Evolutionary conservation across 768 basidiomycete species (phyloP), one percentile per base, ranked within the genome.

Genomic region (Collybia sordida): DNA sequence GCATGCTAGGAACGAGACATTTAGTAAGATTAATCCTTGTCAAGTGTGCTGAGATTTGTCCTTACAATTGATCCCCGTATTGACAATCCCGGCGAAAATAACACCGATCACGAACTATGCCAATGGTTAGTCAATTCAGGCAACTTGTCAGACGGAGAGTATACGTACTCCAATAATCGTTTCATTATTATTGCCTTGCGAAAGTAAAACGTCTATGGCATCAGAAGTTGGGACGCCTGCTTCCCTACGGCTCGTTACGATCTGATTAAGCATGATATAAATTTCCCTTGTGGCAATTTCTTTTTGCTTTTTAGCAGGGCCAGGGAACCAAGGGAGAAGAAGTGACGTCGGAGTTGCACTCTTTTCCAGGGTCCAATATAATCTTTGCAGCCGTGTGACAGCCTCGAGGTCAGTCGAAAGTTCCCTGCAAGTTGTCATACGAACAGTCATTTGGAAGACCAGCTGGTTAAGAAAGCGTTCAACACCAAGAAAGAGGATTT

Each of bases 41-140:
- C 19, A 14, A 24, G 2, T 23, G 6, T 17, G 6, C 21, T 23
- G 34, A 37, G 18, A 36, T 3, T 15, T 3, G 15, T 17, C 14
- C 45, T 2, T 38, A 47, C 45, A 35, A 9, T 35, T 37, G 9
- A 47, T 37, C 1, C 45, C 45, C 4, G 45, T 72, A 56, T 70
- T 71, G 22, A 67, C 50, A 1, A 69, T 62, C 3, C 71, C 72
- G 3, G 72, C 70, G 49, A 72, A 73, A 24, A 73, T 56, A 14
- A 72, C 60, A 1, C 61, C 56, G 7, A 73, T 53, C n/a, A 71
- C 61, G n/a, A 67, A 62, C 66, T 70, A 47, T 21, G 45, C 25
- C 4, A 44, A 22, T 3, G 0, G 23, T 4, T 3, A n/a, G 27
- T 38, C 21, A 40, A n/a, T 41, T 4, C 9, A 9, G 5, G 40